Evolutionary conservation across 208 protist genomes (phyloP).

Genomic region (Leishmania martiniquensis): DNA sequence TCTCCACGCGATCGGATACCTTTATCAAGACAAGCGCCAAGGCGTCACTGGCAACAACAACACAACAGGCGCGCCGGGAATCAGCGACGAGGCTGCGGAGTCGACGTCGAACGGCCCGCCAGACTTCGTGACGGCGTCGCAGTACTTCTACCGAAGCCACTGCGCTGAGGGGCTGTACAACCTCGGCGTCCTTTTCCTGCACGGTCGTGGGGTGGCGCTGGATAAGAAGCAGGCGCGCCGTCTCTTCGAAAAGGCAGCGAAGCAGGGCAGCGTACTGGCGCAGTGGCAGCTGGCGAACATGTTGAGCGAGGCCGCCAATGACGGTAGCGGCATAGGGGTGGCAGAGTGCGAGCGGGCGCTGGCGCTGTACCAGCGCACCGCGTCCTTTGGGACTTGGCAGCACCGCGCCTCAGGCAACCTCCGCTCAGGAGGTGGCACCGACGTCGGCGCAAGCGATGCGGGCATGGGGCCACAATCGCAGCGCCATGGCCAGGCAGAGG

Average conservation of each 20-base stretch:
- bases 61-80: neutral
- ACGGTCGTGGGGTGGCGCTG: constrained; percentile 58
- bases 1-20: constrained; percentile 78
- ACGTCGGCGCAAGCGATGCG: neutral
- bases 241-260: constrained; percentile 45
- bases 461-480: neutral
- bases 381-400: constrained; percentile 51
- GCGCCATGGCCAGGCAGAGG: neutral
- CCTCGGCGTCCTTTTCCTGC: constrained; percentile 69
- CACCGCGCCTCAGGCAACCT: constrained; percentile 5
- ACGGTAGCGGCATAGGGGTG: constrained; percentile 10
- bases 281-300: constrained; percentile 75
- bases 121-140: constrained; percentile 56
- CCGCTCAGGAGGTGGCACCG: neutral
- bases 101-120: constrained; percentile 14
- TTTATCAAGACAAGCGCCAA: constrained; percentile 29
- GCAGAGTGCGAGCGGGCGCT: constrained; percentile 45
- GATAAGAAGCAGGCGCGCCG: constrained; percentile 40
- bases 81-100: neutral
- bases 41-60: neutral
- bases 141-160: constrained; percentile 43
- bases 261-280: constrained; percentile 61
- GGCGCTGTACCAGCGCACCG: constrained; percentile 44
- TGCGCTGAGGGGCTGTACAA: constrained; percentile 76
- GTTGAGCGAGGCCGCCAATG: constrained; percentile 7